These are phyloP conservation scores for Patellifolia procumbens DNA, from an alignment of 179 eudicot genomes.

Conservation along the genomic window DNA sequence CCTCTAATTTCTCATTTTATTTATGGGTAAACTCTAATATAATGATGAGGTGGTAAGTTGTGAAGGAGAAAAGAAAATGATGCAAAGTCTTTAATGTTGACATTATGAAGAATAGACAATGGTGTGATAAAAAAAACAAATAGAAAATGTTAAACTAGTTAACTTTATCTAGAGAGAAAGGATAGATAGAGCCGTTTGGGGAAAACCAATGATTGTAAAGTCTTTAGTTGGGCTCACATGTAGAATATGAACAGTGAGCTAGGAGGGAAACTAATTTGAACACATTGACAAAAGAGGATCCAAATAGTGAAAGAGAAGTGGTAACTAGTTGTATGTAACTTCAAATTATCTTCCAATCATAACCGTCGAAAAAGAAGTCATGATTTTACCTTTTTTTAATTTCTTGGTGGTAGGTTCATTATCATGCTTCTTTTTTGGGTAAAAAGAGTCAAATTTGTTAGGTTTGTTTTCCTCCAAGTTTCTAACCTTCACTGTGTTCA, in stretches of 20 bases:
- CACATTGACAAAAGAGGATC: background rate
- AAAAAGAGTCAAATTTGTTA: conserved; percentile 33
- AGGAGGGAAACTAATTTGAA: conserved; percentile 44
- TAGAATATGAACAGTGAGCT: conserved; percentile 28
- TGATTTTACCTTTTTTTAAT: conserved; percentile 23
- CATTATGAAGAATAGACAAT: no score
- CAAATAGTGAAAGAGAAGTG: background rate
- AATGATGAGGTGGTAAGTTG: background rate
- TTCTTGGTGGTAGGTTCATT: conserved; percentile 16
- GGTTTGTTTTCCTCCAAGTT: background rate
- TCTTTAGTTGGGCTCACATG: conserved; percentile 25
- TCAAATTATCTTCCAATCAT: conserved; percentile 21
- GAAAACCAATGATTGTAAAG: conserved; percentile 25
- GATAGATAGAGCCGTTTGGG: conserved; percentile 9
- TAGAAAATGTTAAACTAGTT: background rate
- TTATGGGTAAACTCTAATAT: background rate
- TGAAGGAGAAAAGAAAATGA: background rate
- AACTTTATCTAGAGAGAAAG: background rate
- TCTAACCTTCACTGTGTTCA: conserved; percentile 14
- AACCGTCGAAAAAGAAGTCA: conserved; percentile 21
- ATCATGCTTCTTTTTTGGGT: conserved; percentile 16
- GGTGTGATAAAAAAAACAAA: no score
- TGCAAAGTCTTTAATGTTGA: background rate
- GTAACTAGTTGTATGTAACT: background rate
- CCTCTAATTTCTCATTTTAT: no score